phyloP scores from a whole-genome alignment of 306 rosid species.

The Rosa chinensis region DNA sequence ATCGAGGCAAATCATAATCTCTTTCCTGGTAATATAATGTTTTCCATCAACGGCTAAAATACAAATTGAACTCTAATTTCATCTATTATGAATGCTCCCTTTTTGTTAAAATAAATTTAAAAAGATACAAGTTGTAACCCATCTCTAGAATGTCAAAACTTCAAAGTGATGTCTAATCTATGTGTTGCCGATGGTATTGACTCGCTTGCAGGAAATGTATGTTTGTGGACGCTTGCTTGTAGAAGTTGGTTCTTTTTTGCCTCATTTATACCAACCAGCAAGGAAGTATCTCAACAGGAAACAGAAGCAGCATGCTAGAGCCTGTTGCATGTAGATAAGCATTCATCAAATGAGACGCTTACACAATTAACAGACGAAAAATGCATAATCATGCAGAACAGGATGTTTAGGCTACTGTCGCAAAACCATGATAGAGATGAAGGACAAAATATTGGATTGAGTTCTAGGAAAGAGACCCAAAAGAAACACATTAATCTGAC shows the following conservation, averaged over 20 bases:
- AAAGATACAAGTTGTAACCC: conserved; percentile 8
- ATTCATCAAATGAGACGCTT: neutral
- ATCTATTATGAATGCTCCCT: neutral
- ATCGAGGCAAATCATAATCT: neutral
- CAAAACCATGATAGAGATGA: neutral
- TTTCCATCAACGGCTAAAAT: neutral
- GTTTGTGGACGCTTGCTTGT: neutral
- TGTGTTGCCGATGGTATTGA: neutral
- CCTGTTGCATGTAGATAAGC: conserved; percentile 46
- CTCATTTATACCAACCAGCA: conserved; percentile 97
- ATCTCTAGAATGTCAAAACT: conserved; percentile 6
- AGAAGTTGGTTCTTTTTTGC: conserved; percentile 11
- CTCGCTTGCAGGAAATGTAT: neutral
- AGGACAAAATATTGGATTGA: neutral
- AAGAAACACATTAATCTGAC: neutral
- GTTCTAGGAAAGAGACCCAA: neutral
- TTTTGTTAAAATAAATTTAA: neutral
- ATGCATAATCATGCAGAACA: neutral
- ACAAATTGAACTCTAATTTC: neutral
- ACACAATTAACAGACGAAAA: neutral
- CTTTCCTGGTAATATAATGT: neutral
- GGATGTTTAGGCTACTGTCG: neutral
- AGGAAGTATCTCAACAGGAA: conserved; percentile 78
- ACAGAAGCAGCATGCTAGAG: conserved; percentile 76
- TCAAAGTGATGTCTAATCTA: conserved; percentile 5